A percentile compares a stretch with the other conserved stretches of the same genome.
These are phyloP conservation scores for Pecoramyces ruminantium DNA, from an alignment of 192 early-diverging fungal genomes.

Conservation along the genomic window DNA sequence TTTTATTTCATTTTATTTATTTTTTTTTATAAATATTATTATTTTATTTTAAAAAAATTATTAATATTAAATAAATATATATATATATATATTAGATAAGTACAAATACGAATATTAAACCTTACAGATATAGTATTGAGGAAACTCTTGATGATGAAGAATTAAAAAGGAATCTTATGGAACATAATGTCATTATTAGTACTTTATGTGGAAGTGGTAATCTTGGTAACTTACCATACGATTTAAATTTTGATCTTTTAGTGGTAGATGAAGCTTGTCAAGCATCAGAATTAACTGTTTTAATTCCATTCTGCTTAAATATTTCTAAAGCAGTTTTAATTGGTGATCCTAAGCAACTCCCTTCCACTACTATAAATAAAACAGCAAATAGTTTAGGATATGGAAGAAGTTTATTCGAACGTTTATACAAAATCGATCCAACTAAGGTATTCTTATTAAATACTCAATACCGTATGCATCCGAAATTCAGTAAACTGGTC, in stretches of 20 bases:
- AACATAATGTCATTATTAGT: conserved; percentile 63
- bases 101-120: too few species aligned
- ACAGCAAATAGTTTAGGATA: conserved; percentile 46
- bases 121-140: too few species aligned
- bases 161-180: too few species aligned
- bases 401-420: conserved; percentile 75
- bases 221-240: too few species aligned
- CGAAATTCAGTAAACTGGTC: conserved; percentile 67
- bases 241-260: conserved; percentile 50
- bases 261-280: conserved; percentile 96
- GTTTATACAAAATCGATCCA: conserved; percentile 45
- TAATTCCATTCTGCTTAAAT: conserved; percentile 77
- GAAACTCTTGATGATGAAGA: too few species aligned
- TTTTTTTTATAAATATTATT: too few species aligned
- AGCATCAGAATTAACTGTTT: conserved; percentile 62
- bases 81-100: too few species aligned
- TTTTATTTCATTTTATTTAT: too few species aligned
- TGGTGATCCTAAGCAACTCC: conserved; percentile 87
- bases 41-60: too few species aligned
- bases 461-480: conserved; percentile 97
- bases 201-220: conserved; percentile 80
- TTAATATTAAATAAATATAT: too few species aligned
- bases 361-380: conserved; percentile 69
- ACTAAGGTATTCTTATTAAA: conserved; percentile 71
- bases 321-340: conserved; percentile 68